A percentile compares a stretch with the other conserved stretches of the same genome.
Evolutionary conservation across 2,329 filamentous ascomycete genomes (phyloP).

Genomic region (Lasiodiplodia citricola): DNA sequence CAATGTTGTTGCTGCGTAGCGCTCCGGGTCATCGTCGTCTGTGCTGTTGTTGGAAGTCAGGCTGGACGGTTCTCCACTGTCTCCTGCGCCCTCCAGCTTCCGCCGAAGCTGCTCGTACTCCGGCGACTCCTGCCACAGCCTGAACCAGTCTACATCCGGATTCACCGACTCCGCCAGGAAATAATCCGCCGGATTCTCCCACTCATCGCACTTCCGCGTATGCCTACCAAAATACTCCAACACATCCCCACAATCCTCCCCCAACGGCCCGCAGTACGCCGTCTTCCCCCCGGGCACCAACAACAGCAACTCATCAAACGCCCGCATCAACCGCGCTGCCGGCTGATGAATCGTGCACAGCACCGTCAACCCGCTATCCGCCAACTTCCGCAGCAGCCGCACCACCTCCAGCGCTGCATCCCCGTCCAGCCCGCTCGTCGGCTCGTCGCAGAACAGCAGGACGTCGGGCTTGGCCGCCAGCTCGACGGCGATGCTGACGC

Average conservation of each 20-base stretch:
- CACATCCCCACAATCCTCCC: conserved; percentile 47
- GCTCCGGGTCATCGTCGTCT: background rate
- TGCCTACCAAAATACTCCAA: conserved; percentile 67
- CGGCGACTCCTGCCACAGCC: background rate
- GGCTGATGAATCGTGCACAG: conserved; percentile 57
- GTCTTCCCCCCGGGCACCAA: conserved; percentile 45
- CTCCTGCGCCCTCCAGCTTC: background rate
- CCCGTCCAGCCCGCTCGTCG: conserved; percentile 28
- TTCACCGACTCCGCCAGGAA: background rate
- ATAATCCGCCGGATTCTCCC: conserved; percentile 73
- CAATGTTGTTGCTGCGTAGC: background rate
- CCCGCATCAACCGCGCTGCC: conserved; percentile 50
- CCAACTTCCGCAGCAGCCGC: conserved; percentile 67
- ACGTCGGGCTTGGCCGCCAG: conserved; percentile 70
- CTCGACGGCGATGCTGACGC: conserved; percentile 75
- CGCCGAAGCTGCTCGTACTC: background rate
- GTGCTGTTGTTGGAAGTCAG: too few species aligned
- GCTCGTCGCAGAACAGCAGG: conserved; percentile 67
- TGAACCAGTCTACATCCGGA: background rate
- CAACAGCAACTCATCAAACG: conserved; percentile 52
- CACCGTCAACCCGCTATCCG: conserved; percentile 53
- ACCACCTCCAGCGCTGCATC: conserved; percentile 65
- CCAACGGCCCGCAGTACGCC: conserved; percentile 52
- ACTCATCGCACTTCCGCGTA: conserved; percentile 61
- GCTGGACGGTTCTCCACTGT: too few species aligned